These are phyloP conservation scores for Pythium dissimile DNA, from an alignment of 352 stramenopile genomes.

Conservation along the genomic window DNA sequence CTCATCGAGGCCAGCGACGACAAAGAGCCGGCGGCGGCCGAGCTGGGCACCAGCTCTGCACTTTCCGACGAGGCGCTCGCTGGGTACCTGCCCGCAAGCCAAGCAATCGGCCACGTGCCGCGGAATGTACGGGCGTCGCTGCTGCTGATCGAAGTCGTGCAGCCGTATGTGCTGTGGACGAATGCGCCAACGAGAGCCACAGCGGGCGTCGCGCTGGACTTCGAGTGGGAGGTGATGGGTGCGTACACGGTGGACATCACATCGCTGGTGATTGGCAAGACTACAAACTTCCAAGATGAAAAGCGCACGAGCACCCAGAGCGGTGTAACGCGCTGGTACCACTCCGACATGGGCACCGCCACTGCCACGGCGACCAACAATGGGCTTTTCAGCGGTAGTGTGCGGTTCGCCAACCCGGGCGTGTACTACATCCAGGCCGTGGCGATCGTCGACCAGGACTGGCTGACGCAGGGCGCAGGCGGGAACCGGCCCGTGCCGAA, in stretches of 20 bases:
- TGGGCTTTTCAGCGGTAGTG: conserved; percentile 36
- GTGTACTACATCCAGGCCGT: conserved; percentile 59
- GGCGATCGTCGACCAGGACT: conserved; percentile 65
- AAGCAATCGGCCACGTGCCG: conserved; percentile 88
- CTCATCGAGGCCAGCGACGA: conserved; percentile 91
- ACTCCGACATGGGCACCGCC: conserved; percentile 35
- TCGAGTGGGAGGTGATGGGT: conserved; percentile 58
- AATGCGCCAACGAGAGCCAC: conserved; percentile 19
- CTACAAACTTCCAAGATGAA: conserved; percentile 19
- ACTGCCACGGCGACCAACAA: conserved; percentile 32
- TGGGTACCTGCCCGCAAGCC: conserved; percentile 30
- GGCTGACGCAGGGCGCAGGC: conserved; percentile 45
- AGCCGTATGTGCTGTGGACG: conserved; percentile 88
- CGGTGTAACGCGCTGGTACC: conserved; percentile 63
- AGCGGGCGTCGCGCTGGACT: conserved; percentile 11
- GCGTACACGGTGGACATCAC: conserved; percentile 61
- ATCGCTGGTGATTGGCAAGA: conserved; percentile 43
- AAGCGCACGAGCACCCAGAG: conserved; percentile 31
- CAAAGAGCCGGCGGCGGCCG: conserved; percentile 68
- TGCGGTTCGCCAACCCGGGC: conserved; percentile 35
- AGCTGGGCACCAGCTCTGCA: conserved; percentile 58
- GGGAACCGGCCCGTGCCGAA: conserved; percentile 32
- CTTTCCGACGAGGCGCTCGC: conserved; percentile 45
- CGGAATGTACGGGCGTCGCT: conserved; percentile 92
- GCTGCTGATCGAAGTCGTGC: conserved; percentile 90